These are phyloP conservation scores for Xylariaceae sp. DNA, from an alignment of 2,329 filamentous ascomycete genomes.

Conservation along the genomic window DNA sequence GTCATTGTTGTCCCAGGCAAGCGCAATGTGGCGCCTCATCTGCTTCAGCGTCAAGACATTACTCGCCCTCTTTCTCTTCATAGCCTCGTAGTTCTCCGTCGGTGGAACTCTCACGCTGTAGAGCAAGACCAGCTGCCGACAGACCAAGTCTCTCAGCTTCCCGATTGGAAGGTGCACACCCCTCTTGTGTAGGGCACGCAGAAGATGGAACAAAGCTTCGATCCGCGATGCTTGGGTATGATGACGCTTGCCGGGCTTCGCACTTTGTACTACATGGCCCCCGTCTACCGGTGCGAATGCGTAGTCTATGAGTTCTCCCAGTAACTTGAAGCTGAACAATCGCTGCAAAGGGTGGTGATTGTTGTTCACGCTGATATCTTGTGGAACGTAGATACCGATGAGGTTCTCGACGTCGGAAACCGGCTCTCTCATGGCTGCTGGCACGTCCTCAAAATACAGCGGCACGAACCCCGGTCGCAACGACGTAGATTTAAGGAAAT, in stretches of 20 bases:
- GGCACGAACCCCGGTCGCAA: slow-evolving; percentile 36
- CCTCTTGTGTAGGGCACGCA: slow-evolving; percentile 30
- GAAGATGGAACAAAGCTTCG: slow-evolving; percentile 30
- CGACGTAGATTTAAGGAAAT: slow-evolving; percentile 31
- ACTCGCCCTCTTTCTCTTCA: slow-evolving; percentile 18
- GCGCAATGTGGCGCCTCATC: slow-evolving; percentile 35
- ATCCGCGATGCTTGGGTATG: slow-evolving; percentile 25
- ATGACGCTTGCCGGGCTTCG: slow-evolving; percentile 2
- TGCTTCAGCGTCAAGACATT: slow-evolving; percentile 30
- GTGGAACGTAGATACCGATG: slow-evolving; percentile 34
- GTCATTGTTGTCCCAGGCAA: slow-evolving; percentile 32
- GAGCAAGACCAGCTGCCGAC: slow-evolving; percentile 26
- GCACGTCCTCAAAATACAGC: slow-evolving; percentile 43
- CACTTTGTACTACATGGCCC: not conserved
- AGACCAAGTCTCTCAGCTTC: slow-evolving; percentile 13
- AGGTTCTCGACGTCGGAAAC: slow-evolving; percentile 32
- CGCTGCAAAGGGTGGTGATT: slow-evolving; percentile 44
- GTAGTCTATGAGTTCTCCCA: slow-evolving; percentile 43
- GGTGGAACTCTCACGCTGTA: slow-evolving; percentile 34
- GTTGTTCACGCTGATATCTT: slow-evolving; percentile 40
- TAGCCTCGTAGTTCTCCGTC: slow-evolving; percentile 14
- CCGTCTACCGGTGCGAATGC: slow-evolving; percentile 30
- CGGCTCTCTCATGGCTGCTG: slow-evolving; percentile 25
- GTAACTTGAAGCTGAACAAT: slow-evolving; percentile 40
- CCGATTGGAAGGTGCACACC: slow-evolving; percentile 26